Conservation (phyloP, 495 filamentous ascomycete species). For the Wilcoxina mikolae region DNA sequence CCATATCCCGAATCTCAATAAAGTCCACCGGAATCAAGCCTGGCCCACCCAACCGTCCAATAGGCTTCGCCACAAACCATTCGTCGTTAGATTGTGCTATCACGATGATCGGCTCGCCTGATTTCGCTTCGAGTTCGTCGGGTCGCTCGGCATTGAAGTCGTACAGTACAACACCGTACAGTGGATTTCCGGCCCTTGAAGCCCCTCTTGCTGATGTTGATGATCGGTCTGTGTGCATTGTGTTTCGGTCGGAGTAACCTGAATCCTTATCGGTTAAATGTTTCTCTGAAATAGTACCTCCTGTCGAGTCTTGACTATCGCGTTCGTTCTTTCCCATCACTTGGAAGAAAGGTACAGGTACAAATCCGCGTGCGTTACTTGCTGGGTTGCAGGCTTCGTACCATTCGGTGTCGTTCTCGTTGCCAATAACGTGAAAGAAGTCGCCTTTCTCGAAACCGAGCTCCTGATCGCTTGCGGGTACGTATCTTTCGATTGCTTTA, state of each 20-base stretch:
- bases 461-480: conserved; percentile 60
- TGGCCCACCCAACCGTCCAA: conserved; percentile 82
- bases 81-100: conserved; percentile 99
- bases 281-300: conserved; percentile 31
- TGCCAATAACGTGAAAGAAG: conserved; percentile 95
- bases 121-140: conserved; percentile 88
- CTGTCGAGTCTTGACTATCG: conserved; percentile 59
- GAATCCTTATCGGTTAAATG: conserved; percentile 53
- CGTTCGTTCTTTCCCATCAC: conserved; percentile 77
- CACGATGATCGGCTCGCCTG: conserved; percentile 91
- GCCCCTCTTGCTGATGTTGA: not conserved
- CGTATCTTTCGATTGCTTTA: conserved; percentile 87
- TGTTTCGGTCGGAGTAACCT: conserved; percentile 55
- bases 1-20: conserved; percentile 92
- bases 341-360: conserved; percentile 88
- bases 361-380: conserved; percentile 73
- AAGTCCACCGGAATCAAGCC: conserved; percentile 95
- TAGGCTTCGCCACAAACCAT: conserved; percentile 98
- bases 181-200: conserved; percentile 65
- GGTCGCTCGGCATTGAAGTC: conserved; percentile 92
- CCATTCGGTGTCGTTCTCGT: conserved; percentile 89
- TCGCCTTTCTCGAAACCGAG: conserved; percentile 85
- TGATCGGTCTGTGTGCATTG: conserved; percentile 22
- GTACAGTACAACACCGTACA: conserved; percentile 93
- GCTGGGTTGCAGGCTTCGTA: conserved; percentile 98